phyloP scores from a whole-genome alignment of 169 alveolate species.

The Cytauxzoon felis region DNA sequence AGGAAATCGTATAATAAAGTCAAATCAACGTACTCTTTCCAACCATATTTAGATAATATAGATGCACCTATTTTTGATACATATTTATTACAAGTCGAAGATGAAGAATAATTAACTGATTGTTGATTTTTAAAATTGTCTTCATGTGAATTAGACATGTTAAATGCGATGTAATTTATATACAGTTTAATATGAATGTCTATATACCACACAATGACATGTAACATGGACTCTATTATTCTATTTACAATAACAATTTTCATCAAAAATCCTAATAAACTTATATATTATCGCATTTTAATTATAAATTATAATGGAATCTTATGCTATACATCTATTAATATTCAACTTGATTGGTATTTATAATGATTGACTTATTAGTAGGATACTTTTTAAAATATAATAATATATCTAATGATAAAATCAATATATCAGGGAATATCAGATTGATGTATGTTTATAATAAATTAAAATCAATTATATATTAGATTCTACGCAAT shows the following conservation, averaged over 20 bases:
- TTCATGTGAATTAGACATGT: background rate
- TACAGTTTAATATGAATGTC: background rate
- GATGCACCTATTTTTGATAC: slow-evolving; percentile 46
- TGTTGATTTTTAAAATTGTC: background rate
- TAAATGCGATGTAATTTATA: background rate
- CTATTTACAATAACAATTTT: too few species aligned
- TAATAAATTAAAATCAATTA: background rate
- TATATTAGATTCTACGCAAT: slow-evolving; percentile 25
- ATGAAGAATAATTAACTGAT: too few species aligned
- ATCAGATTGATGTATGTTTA: too few species aligned
- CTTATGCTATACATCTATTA: background rate
- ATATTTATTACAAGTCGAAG: background rate
- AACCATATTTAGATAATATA: slow-evolving; percentile 53
- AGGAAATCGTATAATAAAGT: background rate
- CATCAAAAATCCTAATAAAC: too few species aligned
- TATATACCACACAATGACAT: background rate
- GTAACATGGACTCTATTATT: background rate
- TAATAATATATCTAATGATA: too few species aligned
- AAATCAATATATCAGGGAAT: too few species aligned
- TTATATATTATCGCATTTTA: background rate
- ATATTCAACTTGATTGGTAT: background rate
- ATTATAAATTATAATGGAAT: background rate
- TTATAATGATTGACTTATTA: too few species aligned
- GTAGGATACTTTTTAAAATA: too few species aligned
- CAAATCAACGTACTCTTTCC: slow-evolving; percentile 44